Base-by-base conservation (phyloP, 2,329 filamentous ascomycete species). In the Penicillium digitatum region DNA sequence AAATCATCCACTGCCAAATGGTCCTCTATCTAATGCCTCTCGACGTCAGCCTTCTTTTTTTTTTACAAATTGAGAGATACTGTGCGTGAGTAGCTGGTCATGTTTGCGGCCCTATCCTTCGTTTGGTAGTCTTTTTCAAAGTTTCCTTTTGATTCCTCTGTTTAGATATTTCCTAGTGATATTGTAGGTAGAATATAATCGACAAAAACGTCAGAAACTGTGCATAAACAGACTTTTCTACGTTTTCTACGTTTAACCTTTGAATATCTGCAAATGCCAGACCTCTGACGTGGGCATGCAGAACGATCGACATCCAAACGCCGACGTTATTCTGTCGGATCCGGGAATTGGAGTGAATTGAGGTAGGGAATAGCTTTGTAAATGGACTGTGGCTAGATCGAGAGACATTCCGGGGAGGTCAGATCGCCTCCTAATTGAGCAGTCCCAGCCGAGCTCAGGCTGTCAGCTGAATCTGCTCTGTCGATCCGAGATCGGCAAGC, bases 341-440 rank as follows among this genome's bases (percentile, higher is more conserved):
- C 34, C 35, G 18, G 18, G 11, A 38, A 40, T 29, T 12, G 16
- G 39, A 26, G 34, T 37, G 4, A 18, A 24, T 22, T 5, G 35
- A 34, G 16, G 26, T 14, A 37, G n/a, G 14, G 12, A 12, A 31
- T 38, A 22, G 51, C 40, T 58, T 62, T 57, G 54, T 62, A 54
- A 61, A 34, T 56, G 43, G 60, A 58, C 45, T 39, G 10, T 18
- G 37, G 48, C 54, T 39, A 44, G 46, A 44, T 43, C 43, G n/a
- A 14, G 24, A 16, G 24, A 32, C n/a, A 31, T 49, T 56, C 38
- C 16, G 16, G 32, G 45, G 8, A 32, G 49, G 49, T 29, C 24
- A 53, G 18, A 45, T 7, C 18, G 40, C 49, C 52, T 50, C 48
- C 45, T 26, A 48, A 56, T 48, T 20, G 8, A 56, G 56, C 27